Conservation (phyloP, 1,139 yeast species). For the Blastobotrys ciferrii region DNA sequence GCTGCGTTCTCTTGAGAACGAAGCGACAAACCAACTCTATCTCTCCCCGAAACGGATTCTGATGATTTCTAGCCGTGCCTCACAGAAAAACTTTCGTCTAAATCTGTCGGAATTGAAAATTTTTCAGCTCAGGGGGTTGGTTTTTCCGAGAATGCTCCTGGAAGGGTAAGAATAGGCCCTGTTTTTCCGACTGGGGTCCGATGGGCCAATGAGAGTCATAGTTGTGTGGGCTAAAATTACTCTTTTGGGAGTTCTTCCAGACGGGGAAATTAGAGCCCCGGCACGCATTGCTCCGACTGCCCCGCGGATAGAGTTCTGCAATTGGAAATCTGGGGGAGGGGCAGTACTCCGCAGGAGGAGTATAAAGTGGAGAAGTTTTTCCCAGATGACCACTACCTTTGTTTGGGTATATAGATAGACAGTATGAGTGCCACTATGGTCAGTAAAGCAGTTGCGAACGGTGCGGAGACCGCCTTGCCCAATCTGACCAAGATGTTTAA, state of each 20-base stretch:
- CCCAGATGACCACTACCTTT: background rate
- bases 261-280: background rate
- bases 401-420: no score
- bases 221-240: background rate
- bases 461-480: background rate
- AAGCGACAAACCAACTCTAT: no score
- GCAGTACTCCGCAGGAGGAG: no score
- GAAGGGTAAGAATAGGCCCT: background rate
- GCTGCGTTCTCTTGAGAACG: no score
- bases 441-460: background rate
- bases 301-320: background rate
- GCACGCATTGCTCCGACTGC: background rate
- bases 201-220: background rate
- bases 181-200: no score
- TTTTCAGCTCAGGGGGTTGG: no score
- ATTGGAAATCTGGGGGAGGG: background rate
- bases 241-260: background rate
- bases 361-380: background rate
- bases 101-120: no score
- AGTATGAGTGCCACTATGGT: background rate
- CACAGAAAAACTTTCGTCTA: no score
- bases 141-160: background rate
- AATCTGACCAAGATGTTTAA: constrained; percentile 23
- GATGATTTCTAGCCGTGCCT: no score
- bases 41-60: no score